A percentile compares a stretch with the other conserved stretches of the same genome.
Evolutionary conservation across 768 basidiomycete genomes (phyloP).

Genomic region (Trametes cingulata): DNA sequence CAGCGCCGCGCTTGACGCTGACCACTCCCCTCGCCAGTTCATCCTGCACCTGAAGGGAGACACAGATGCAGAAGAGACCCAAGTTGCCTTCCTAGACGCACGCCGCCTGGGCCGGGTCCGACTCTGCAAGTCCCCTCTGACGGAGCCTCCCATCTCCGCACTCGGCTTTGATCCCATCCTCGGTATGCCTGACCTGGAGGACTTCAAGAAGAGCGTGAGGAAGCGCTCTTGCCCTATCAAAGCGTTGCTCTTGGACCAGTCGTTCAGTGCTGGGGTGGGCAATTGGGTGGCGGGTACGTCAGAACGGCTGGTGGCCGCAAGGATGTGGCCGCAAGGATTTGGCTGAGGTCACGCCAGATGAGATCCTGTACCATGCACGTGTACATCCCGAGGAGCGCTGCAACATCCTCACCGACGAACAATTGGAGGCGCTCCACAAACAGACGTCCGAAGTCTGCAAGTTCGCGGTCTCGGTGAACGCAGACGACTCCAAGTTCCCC

Average conservation of each 20-base stretch:
- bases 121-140: constrained; percentile 54
- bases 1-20: no score
- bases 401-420: constrained; percentile 50
- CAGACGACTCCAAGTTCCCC: constrained; percentile 69
- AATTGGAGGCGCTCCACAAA: constrained; percentile 52
- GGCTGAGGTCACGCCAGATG: constrained; percentile 41
- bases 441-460: constrained; percentile 57
- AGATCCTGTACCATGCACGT: constrained; percentile 72
- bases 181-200: constrained; percentile 57
- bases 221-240: constrained; percentile 70
- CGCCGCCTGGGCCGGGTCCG: constrained; percentile 72
- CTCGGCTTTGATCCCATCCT: constrained; percentile 80
- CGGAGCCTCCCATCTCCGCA: constrained; percentile 67
- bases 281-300: constrained; percentile 77
- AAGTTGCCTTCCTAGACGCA: constrained; percentile 73
- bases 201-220: constrained; percentile 48
- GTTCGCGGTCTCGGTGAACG: constrained; percentile 66
- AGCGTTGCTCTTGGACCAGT: constrained; percentile 75
- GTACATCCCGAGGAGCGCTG: constrained; percentile 73
- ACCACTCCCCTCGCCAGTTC: constrained; percentile 43
- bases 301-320: no score
- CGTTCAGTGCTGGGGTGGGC: constrained; percentile 78
- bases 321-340: no score
- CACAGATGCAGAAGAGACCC: constrained; percentile 37
- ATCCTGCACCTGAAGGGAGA: constrained; percentile 57